Conservation (phyloP, 2,329 filamentous ascomycete genomes). For the Cladosporium austrohemisphaericum region DNA sequence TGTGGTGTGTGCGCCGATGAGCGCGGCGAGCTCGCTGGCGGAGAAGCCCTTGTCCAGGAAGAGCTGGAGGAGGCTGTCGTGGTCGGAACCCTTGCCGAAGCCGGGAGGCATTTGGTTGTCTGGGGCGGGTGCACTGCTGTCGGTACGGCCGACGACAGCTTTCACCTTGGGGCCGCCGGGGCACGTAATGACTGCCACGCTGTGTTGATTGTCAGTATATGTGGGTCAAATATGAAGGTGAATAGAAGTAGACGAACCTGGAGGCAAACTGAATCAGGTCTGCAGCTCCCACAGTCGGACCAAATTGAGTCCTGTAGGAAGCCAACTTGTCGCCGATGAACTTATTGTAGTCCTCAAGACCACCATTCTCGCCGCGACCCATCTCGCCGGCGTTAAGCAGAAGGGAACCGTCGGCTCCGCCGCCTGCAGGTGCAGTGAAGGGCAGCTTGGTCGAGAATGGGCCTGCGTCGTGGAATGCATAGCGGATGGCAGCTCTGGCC, state of each 20-base stretch:
- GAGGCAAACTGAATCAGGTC: constrained; percentile 53
- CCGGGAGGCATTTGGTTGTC: constrained; percentile 46
- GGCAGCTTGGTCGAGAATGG: constrained; percentile 19
- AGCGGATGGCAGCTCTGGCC: constrained; percentile 34
- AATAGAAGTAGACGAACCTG: neutral
- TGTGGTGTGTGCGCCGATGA: constrained; percentile 53
- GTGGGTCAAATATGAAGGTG: neutral
- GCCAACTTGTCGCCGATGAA: constrained; percentile 41
- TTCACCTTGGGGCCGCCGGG: constrained; percentile 20
- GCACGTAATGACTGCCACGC: constrained; percentile 38
- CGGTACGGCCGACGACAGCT: constrained; percentile 46
- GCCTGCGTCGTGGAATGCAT: constrained; percentile 31
- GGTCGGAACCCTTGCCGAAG: constrained; percentile 35
- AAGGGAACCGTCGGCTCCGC: constrained; percentile 42
- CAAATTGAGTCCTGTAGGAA: constrained; percentile 15
- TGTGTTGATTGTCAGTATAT: constrained; percentile 17
- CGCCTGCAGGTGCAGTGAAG: constrained; percentile 24
- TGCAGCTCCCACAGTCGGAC: constrained; percentile 43
- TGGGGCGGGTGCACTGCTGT: constrained; percentile 40
- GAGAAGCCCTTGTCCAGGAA: constrained; percentile 52
- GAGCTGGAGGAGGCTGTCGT: constrained; percentile 42
- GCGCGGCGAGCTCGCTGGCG: constrained; percentile 49
- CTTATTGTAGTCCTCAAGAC: constrained; percentile 41
- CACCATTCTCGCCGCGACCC: constrained; percentile 40
- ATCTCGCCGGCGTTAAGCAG: constrained; percentile 37